Evolutionary conservation across 140 eudicot genomes (phyloP).

Genomic region (Cichorium intybus): DNA sequence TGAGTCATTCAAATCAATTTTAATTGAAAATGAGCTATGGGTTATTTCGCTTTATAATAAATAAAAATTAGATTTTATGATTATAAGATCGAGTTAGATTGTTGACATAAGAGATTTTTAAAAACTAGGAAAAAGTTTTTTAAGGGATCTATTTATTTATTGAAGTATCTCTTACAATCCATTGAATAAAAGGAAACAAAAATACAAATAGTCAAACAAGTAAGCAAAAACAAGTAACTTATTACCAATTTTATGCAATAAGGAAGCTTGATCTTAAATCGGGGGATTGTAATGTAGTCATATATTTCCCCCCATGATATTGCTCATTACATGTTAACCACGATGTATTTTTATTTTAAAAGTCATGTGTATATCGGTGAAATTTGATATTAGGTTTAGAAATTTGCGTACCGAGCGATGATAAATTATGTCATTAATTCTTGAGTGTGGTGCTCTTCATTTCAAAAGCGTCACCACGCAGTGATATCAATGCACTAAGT

Average conservation of each 20-base stretch:
- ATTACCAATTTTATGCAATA: background rate
- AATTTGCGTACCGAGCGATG: background rate
- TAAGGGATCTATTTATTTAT: background rate
- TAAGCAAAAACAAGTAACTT: background rate
- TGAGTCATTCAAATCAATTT: too few species aligned
- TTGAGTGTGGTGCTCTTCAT: background rate
- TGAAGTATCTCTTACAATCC: background rate
- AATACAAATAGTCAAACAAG: background rate
- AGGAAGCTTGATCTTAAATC: background rate
- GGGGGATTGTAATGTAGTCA: background rate
- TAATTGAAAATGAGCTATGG: too few species aligned
- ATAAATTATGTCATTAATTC: background rate
- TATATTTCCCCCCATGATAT: background rate
- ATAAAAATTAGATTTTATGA: background rate
- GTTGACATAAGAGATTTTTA: background rate
- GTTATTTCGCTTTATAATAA: background rate
- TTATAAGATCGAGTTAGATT: background rate
- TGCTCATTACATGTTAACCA: background rate
- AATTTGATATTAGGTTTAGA: background rate
- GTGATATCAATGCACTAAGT: background rate
- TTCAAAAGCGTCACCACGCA: background rate
- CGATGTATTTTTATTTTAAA: background rate
- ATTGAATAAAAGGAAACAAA: background rate
- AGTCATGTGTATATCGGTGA: background rate
- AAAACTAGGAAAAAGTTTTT: background rate